These are phyloP conservation scores for Acorus gramineus DNA, from an alignment of 106 monocot species.

Conservation along the genomic window DNA sequence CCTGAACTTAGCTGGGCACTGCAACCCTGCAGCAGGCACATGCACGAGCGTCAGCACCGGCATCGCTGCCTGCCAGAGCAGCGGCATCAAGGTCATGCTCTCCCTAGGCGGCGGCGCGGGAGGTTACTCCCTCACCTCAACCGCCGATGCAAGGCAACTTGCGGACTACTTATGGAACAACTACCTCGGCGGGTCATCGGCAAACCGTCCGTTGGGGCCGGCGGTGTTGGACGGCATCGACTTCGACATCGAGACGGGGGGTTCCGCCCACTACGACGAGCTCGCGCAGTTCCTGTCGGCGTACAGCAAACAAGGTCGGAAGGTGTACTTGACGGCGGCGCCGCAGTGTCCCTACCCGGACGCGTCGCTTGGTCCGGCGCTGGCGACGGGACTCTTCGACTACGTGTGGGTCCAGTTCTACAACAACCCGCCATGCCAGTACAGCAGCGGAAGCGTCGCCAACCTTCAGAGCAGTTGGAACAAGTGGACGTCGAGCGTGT, in stretches of 20 bases:
- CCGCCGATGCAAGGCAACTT: conserved; percentile 26
- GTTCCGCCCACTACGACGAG: too few species aligned
- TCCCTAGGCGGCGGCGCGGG: conserved; percentile 38
- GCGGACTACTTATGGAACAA: conserved; percentile 50
- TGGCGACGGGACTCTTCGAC: too few species aligned
- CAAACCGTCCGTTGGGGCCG: conserved; percentile 31
- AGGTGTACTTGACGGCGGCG: too few species aligned
- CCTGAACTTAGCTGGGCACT: conserved; percentile 59
- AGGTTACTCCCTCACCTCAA: conserved; percentile 26
- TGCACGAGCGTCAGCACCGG: conserved; percentile 21
- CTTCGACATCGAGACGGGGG: conserved; percentile 42
- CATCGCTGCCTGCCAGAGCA: conserved; percentile 26
- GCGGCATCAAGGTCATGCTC: conserved; percentile 28
- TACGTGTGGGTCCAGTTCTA: too few species aligned
- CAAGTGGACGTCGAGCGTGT: too few species aligned
- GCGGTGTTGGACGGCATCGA: conserved; percentile 54
- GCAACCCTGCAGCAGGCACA: conserved; percentile 18
- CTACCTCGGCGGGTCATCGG: conserved; percentile 35
- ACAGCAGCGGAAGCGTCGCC: too few species aligned
- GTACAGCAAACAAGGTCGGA: too few species aligned
- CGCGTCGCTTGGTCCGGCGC: too few species aligned
- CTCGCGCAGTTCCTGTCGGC: too few species aligned
- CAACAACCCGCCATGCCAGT: too few species aligned
- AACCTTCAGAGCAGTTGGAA: too few species aligned
- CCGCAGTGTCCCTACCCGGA: too few species aligned